A percentile compares a stretch with the other conserved stretches of the same genome.
Conservation (phyloP, 345 rosid species). For the Salix brachista region DNA sequence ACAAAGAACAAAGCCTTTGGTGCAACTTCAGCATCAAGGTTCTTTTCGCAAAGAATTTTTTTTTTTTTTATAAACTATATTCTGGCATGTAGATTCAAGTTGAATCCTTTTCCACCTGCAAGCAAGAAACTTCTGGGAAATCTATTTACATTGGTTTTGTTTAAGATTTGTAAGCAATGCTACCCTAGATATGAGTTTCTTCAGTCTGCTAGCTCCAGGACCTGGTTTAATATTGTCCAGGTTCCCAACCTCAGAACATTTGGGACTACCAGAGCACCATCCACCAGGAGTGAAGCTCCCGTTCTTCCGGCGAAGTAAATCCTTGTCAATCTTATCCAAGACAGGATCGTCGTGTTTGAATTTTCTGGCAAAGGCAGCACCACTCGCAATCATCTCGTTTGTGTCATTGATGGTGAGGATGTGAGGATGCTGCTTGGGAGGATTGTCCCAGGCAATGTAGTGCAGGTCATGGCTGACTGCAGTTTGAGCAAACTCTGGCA, state of each 20-base stretch:
- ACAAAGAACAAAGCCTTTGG: not conserved
- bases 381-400: constrained; percentile 56
- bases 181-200: constrained; percentile 52
- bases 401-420: constrained; percentile 72
- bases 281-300: constrained; percentile 87
- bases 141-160: constrained; percentile 71
- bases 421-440: constrained; percentile 92
- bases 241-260: constrained; percentile 67
- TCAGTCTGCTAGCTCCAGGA: constrained; percentile 68
- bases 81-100: not conserved
- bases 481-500: constrained; percentile 63
- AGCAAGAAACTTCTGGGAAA: not conserved
- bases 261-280: constrained; percentile 78
- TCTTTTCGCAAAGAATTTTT: not conserved
- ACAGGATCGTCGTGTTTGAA: constrained; percentile 54
- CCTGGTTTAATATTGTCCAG: constrained; percentile 62
- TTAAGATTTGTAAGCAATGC: constrained; percentile 40
- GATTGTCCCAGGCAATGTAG: constrained; percentile 91
- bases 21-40: not conserved
- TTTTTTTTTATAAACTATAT: not conserved
- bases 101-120: not conserved
- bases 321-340: constrained; percentile 67
- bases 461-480: constrained; percentile 88
- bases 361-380: constrained; percentile 87
- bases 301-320: constrained; percentile 53